Evolutionary conservation across 2,329 filamentous ascomycete species (phyloP).

Genomic region (Exophiala phaeomuriformis): DNA sequence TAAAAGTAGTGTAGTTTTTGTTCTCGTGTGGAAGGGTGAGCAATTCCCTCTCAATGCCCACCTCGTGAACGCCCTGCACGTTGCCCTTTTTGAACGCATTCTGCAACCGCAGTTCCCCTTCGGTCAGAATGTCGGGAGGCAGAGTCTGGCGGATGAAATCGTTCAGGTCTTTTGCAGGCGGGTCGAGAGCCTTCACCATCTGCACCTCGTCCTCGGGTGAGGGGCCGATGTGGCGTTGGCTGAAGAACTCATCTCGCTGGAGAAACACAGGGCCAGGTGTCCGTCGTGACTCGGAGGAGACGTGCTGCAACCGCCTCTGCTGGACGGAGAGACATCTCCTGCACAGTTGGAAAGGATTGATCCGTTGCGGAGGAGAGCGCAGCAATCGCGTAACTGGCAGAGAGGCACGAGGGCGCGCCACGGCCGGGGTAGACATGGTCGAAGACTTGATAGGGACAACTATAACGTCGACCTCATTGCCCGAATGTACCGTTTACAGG

Average conservation of each 20-base stretch:
- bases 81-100: constrained; percentile 37
- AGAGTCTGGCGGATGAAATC: constrained; percentile 80
- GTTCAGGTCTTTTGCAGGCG: constrained; percentile 65
- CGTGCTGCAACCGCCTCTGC: constrained; percentile 1
- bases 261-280: constrained; percentile 4
- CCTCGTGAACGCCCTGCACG: constrained; percentile 34
- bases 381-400: constrained; percentile 12
- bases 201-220: constrained; percentile 81
- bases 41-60: constrained; percentile 40
- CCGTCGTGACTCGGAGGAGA: not conserved
- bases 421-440: not conserved
- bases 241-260: constrained; percentile 14
- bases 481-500: too few relatives aligned
- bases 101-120: constrained; percentile 42
- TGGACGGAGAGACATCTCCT: constrained; percentile 12
- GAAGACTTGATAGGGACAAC: not conserved
- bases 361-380: constrained; percentile 1
- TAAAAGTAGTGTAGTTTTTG: constrained; percentile 57
- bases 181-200: constrained; percentile 75
- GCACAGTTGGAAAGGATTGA: constrained; percentile 9
- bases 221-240: constrained; percentile 83
- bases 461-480: too few relatives aligned
- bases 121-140: constrained; percentile 68
- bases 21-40: constrained; percentile 48
- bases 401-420: not conserved